These are phyloP conservation scores for Pleodorina starrii DNA, from an alignment of 139 green algal species.

Conservation along the genomic window DNA sequence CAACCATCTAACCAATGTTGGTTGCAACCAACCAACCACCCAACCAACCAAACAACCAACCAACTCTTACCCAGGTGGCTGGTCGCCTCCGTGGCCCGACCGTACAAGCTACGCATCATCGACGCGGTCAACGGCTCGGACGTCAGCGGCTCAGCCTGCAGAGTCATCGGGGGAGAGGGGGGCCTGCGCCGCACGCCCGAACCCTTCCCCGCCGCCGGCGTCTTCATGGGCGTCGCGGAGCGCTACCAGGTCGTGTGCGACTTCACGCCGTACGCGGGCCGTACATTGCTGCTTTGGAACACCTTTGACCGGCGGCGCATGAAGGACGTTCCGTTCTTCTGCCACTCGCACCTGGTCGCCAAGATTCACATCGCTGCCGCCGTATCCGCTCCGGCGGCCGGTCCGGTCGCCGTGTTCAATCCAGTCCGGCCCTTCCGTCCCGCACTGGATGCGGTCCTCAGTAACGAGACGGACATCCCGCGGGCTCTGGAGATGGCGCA, in stretches of 20 bases:
- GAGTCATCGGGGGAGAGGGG: neutral
- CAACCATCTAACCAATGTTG: no score
- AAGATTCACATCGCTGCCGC: neutral
- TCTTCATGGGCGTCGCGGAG: constrained; percentile 34
- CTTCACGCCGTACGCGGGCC: neutral
- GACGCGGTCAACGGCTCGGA: neutral
- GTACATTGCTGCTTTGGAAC: neutral
- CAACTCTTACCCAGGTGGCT: neutral
- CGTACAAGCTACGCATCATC: constrained; percentile 5
- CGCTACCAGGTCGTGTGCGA: constrained; percentile 42
- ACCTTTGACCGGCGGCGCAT: neutral
- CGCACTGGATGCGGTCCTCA: neutral
- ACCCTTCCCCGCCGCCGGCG: neutral
- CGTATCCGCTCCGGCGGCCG: neutral
- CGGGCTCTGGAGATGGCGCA: neutral
- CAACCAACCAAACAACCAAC: no score
- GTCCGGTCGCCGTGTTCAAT: neutral
- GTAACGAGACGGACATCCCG: neutral
- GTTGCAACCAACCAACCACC: no score
- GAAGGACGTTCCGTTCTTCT: constrained; percentile 35
- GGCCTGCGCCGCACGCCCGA: neutral
- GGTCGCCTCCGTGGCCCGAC: neutral
- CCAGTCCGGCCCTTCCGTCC: neutral
- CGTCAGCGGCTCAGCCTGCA: neutral
- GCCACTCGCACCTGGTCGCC: constrained; percentile 13